These are phyloP conservation scores for Elsinoe fawcettii DNA, from an alignment of 2,329 filamentous ascomycete species.

Conservation along the genomic window DNA sequence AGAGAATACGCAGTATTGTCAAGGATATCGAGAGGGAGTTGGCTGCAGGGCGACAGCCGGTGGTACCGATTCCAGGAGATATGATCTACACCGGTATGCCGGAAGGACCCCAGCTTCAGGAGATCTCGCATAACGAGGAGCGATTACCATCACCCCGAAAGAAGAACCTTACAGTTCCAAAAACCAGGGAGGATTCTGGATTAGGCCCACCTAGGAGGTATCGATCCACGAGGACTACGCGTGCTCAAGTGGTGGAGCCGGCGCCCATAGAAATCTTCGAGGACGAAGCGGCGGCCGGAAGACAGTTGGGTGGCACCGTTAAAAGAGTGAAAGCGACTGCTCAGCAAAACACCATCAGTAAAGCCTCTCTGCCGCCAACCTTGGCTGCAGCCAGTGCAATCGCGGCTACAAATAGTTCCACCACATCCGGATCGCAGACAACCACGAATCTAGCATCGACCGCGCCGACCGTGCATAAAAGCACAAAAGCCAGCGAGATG, in stretches of 20 bases:
- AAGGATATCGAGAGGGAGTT: conserved; percentile 44
- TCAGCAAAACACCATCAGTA: background rate
- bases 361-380: background rate
- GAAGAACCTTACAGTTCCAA: conserved; percentile 13
- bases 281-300: conserved; percentile 19
- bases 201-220: background rate
- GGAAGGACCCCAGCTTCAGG: conserved; percentile 34
- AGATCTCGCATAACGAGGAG: conserved; percentile 41
- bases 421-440: background rate
- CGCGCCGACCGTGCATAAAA: conserved; percentile 6
- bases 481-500: conserved; percentile 16
- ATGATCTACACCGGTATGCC: conserved; percentile 43
- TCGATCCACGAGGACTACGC: background rate
- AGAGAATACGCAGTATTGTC: conserved; percentile 42
- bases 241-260: conserved; percentile 18
- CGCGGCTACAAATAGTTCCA: background rate
- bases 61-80: conserved; percentile 42
- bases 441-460: background rate
- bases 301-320: background rate
- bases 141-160: conserved; percentile 21
- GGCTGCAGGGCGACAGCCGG: conserved; percentile 39
- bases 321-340: background rate
- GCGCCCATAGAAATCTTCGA: conserved; percentile 32
- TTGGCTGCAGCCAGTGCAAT: background rate
- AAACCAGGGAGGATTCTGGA: conserved; percentile 9